Percentiles rank a stretch among this genome's conserved stretches.
Conservation (phyloP, 164 flowering plant species). For the Kingdonia uniflora region DNA sequence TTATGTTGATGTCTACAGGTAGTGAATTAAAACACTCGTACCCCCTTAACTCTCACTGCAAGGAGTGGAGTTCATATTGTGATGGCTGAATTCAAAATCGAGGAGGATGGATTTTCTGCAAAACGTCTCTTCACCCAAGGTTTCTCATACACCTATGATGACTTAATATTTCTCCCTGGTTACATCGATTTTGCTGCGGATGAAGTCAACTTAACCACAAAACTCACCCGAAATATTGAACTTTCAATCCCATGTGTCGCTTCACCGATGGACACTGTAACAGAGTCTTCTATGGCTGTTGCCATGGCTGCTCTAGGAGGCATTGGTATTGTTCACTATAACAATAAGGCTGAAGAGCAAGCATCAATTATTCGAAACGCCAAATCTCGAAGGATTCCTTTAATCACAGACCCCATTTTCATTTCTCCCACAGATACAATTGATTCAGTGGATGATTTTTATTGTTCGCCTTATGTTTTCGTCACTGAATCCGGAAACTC, state of each 20-base stretch:
- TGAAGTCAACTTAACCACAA: conserved; percentile 49
- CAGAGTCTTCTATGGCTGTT: conserved; percentile 78
- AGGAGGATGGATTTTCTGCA: conserved; percentile 79
- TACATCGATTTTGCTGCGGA: conserved; percentile 89
- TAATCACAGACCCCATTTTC: conserved; percentile 35
- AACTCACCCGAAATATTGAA: conserved; percentile 47
- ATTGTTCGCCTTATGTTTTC: conserved; percentile 29
- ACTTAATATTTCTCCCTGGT: conserved; percentile 82
- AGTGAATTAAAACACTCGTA: too few species aligned
- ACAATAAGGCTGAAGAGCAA: conserved; percentile 40
- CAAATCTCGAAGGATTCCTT: conserved; percentile 60
- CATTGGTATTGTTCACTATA: conserved; percentile 74
- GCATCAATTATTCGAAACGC: conserved; percentile 43
- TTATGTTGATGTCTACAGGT: too few species aligned
- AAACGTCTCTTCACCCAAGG: conserved; percentile 60
- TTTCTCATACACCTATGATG: conserved; percentile 86
- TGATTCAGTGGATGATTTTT: conserved; percentile 28
- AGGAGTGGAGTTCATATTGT: too few species aligned
- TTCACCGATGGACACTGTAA: conserved; percentile 96
- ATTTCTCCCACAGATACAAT: conserved; percentile 36
- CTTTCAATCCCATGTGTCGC: conserved; percentile 71
- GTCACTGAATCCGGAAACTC: conserved; percentile 43
- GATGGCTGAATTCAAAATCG: conserved; percentile 15
- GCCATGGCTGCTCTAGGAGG: conserved; percentile 90
- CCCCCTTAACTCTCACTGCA: too few species aligned